Conservation (phyloP, 2,329 filamentous ascomycete genomes). For the Diaporthe eres region DNA sequence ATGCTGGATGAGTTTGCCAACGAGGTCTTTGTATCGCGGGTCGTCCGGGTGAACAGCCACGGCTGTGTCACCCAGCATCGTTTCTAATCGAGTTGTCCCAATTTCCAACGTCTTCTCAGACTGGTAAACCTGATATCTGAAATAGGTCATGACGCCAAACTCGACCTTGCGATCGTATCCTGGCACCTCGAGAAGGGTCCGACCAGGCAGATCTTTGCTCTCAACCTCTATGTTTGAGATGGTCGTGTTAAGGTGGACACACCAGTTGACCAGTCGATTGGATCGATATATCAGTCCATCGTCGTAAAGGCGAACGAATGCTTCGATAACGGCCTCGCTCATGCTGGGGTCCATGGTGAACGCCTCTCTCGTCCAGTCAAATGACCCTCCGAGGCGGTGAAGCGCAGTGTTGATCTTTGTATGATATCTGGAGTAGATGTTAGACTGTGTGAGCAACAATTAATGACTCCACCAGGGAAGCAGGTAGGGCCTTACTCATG, state of each 20-base stretch:
- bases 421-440: background rate
- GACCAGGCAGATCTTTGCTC: background rate
- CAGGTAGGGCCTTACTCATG: background rate
- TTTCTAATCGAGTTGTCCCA: background rate
- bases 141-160: background rate
- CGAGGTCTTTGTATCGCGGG: background rate
- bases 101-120: background rate
- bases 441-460: background rate
- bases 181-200: background rate
- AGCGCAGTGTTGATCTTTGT: background rate
- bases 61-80: background rate
- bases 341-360: background rate
- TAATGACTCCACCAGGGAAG: background rate
- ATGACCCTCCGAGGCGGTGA: background rate
- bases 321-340: background rate
- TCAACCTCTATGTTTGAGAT: background rate
- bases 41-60: background rate
- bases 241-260: background rate
- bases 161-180: background rate
- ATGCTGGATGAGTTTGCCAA: background rate
- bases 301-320: background rate
- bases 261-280: background rate
- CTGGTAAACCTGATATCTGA: background rate
- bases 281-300: background rate
- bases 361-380: background rate